phyloP scores from a whole-genome alignment of 2,329 filamentous ascomycete species.

The Ascocoryne sarcoides region DNA sequence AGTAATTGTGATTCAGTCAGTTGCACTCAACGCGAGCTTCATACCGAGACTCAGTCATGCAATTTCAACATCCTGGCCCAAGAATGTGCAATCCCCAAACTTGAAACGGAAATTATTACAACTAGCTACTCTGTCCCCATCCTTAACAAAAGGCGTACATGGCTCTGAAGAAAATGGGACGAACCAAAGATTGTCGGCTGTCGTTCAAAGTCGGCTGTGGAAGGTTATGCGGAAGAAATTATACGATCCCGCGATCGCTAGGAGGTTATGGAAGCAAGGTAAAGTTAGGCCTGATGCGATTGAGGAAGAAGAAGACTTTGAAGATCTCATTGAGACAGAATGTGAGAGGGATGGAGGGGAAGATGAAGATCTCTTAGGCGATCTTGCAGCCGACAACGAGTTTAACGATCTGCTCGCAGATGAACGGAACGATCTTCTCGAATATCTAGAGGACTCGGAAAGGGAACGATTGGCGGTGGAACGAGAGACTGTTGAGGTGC shows the following conservation, averaged over 20 bases:
- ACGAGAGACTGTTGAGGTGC: conserved; percentile 17
- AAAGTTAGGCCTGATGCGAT: neutral
- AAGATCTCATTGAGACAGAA: neutral
- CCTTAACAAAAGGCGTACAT: neutral
- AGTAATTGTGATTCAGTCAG: conserved; percentile 4
- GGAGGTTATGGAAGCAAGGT: conserved; percentile 6
- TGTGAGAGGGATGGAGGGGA: neutral
- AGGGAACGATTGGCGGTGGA: conserved; percentile 13
- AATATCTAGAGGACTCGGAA: conserved; percentile 4
- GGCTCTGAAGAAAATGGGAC: conserved; percentile 1
- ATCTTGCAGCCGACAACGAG: neutral
- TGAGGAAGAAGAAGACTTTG: neutral
- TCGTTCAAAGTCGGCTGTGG: conserved; percentile 19
- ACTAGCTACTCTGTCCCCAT: neutral
- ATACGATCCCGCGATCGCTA: conserved; percentile 10
- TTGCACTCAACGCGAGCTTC: conserved; percentile 12
- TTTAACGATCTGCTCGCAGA: conserved; percentile 9
- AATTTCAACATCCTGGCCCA: conserved; percentile 10
- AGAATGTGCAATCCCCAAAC: conserved; percentile 14
- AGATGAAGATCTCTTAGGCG: neutral
- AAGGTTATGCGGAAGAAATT: conserved; percentile 21
- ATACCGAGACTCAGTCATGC: conserved; percentile 9
- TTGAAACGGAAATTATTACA: conserved; percentile 10
- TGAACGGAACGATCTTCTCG: conserved; percentile 4
- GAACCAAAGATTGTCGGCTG: conserved; percentile 6